These are phyloP conservation scores for Puccinia coronata DNA, from an alignment of 1,284 basidiomycete species.

Conservation along the genomic window DNA sequence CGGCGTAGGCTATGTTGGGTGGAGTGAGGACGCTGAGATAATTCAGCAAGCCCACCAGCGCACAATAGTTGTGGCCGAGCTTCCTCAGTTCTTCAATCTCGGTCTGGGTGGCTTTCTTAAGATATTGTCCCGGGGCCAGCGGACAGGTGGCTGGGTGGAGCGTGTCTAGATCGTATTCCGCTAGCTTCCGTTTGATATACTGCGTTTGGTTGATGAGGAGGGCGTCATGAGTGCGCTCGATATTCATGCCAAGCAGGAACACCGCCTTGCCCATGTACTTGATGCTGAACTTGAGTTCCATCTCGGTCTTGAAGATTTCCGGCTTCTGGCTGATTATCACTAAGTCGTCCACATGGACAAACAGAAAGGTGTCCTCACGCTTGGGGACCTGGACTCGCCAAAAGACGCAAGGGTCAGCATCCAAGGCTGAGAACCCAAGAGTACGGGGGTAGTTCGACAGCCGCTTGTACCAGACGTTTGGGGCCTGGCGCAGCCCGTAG, in stretches of 20 bases:
- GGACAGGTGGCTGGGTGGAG: background rate
- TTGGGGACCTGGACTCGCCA: background rate
- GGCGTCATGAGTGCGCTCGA: background rate
- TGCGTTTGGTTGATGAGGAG: background rate
- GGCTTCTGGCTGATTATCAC: background rate
- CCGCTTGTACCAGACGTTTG: background rate
- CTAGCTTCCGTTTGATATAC: background rate
- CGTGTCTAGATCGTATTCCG: background rate
- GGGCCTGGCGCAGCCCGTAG: background rate
- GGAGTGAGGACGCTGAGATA: background rate
- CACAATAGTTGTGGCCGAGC: background rate
- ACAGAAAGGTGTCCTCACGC: background rate
- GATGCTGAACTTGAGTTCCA: background rate
- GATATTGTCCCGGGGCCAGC: background rate
- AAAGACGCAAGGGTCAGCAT: background rate
- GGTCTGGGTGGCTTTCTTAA: background rate
- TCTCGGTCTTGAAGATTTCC: background rate
- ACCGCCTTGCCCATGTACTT: background rate
- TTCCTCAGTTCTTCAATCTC: background rate
- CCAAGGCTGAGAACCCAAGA: background rate
- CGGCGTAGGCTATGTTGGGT: background rate
- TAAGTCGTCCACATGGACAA: background rate
- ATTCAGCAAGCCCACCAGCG: background rate
- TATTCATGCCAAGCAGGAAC: background rate
- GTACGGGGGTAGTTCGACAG: background rate